Conservation (phyloP, 768 basidiomycete genomes). For the Lepiota venenata region DNA sequence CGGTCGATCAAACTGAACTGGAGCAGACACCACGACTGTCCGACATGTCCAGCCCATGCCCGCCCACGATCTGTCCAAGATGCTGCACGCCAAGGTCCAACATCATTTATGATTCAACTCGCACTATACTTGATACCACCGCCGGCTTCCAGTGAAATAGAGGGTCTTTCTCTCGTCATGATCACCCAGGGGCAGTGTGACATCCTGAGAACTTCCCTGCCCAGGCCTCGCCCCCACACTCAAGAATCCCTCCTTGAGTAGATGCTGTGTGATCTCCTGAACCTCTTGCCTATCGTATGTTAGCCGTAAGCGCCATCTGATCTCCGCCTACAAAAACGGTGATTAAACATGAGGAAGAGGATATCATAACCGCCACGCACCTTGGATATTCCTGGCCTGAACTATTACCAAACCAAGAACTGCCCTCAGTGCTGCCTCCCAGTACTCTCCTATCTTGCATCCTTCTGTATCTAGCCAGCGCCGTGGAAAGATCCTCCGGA, state of each 20-base stretch:
- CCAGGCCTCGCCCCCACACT: constrained; percentile 17
- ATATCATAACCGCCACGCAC: constrained; percentile 32
- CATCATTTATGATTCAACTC: constrained; percentile 16
- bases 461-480: constrained; percentile 81
- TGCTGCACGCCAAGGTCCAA: constrained; percentile 13
- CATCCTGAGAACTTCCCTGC: not conserved
- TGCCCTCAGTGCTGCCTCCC: constrained; percentile 71
- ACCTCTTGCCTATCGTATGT: constrained; percentile 79
- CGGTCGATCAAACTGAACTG: too few species aligned
- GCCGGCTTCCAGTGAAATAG: constrained; percentile 56
- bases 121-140: constrained; percentile 64
- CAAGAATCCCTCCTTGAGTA: constrained; percentile 52
- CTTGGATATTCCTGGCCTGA: constrained; percentile 73
- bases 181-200: constrained; percentile 38
- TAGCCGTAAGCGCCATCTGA: constrained; percentile 66
- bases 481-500: constrained; percentile 54
- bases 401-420: constrained; percentile 62
- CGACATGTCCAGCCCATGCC: not conserved
- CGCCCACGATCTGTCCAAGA: not conserved
- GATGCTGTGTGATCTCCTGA: constrained; percentile 52
- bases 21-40: too few species aligned
- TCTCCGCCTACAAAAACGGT: constrained; percentile 46
- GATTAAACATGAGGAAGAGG: constrained; percentile 2
- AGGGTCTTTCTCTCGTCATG: constrained; percentile 47
- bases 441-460: constrained; percentile 51